Evolutionary conservation across 345 rosid genomes (phyloP).

Genomic region (Gossypium bickii): DNA sequence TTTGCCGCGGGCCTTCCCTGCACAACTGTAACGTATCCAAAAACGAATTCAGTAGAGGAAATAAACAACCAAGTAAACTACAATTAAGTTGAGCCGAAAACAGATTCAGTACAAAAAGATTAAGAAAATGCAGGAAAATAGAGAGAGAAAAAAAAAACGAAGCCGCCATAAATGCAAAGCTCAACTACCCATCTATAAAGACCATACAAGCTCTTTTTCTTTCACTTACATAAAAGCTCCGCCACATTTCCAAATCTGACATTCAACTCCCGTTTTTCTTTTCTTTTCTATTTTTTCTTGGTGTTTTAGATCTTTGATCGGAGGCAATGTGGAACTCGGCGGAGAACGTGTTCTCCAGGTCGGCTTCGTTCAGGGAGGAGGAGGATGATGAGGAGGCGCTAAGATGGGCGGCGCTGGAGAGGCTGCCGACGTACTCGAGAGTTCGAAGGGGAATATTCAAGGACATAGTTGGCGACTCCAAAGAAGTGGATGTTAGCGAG

Average conservation of each 20-base stretch:
- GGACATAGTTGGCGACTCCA: constrained; percentile 56
- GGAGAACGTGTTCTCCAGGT: constrained; percentile 61
- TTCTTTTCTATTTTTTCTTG: background rate
- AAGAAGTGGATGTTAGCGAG: constrained; percentile 66
- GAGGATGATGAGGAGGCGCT: constrained; percentile 78
- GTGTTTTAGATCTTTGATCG: constrained; percentile 19
- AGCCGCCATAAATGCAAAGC: constrained; percentile 48
- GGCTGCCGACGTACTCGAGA: constrained; percentile 73
- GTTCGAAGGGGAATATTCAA: constrained; percentile 74
- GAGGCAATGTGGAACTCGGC: constrained; percentile 71
- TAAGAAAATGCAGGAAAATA: background rate
- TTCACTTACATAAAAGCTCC: background rate
- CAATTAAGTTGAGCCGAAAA: background rate
- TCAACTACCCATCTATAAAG: constrained; percentile 39
- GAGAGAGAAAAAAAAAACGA: constrained; percentile 6
- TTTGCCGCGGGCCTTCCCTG: constrained; percentile 43
- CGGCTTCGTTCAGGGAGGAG: constrained; percentile 58
- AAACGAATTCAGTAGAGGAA: background rate
- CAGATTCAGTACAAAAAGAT: background rate
- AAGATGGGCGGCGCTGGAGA: constrained; percentile 86
- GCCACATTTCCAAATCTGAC: constrained; percentile 5
- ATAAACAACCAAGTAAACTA: background rate
- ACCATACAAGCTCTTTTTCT: constrained; percentile 12
- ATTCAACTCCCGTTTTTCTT: constrained; percentile 2
- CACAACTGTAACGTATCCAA: constrained; percentile 17